Percentiles rank a stretch among this genome's conserved stretches.
phyloP scores from a whole-genome alignment of 176 grass and related monocot species.

The Cenchrus fungigraminus region DNA sequence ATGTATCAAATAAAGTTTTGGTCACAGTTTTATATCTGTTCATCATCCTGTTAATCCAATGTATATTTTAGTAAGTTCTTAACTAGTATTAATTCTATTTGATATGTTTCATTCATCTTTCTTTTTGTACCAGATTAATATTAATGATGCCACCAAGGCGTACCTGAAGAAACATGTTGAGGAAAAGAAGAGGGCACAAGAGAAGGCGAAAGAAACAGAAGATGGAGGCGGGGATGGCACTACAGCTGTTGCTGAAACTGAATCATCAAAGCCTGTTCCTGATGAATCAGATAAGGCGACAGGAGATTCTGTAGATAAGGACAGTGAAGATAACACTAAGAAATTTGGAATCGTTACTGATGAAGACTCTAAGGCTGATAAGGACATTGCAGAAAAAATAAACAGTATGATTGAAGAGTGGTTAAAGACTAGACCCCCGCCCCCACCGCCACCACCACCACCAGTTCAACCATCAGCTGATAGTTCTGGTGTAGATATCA shows the following conservation, averaged over 20 bases:
- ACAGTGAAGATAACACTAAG: conserved; percentile 56
- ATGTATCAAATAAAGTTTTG: background rate
- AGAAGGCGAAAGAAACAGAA: conserved; percentile 72
- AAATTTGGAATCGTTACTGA: conserved; percentile 89
- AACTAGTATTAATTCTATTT: conserved; percentile 19
- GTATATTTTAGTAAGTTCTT: background rate
- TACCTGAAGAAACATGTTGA: conserved; percentile 92
- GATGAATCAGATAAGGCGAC: conserved; percentile 64
- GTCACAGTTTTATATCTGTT: background rate
- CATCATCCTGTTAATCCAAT: conserved; percentile 37
- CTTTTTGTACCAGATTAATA: conserved; percentile 66
- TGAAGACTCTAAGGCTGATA: conserved; percentile 79
- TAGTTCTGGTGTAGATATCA: conserved; percentile 56
- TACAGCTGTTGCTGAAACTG: conserved; percentile 55
- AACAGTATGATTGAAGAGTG: conserved; percentile 86
- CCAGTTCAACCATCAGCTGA: conserved; percentile 57
- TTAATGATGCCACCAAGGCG: conserved; percentile 90
- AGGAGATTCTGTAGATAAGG: conserved; percentile 57
- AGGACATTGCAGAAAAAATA: conserved; percentile 63
- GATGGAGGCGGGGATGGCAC: conserved; percentile 35
- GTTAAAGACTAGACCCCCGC: conserved; percentile 81
- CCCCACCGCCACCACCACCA: conserved; percentile 69
- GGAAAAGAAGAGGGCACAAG: conserved; percentile 80
- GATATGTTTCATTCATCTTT: conserved; percentile 34
- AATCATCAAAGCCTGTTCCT: conserved; percentile 48